Percentiles rank a stretch among this genome's conserved stretches.
Conservation (phyloP, 2,329 filamentous ascomycete species). For the Nothopassalora personata region DNA sequence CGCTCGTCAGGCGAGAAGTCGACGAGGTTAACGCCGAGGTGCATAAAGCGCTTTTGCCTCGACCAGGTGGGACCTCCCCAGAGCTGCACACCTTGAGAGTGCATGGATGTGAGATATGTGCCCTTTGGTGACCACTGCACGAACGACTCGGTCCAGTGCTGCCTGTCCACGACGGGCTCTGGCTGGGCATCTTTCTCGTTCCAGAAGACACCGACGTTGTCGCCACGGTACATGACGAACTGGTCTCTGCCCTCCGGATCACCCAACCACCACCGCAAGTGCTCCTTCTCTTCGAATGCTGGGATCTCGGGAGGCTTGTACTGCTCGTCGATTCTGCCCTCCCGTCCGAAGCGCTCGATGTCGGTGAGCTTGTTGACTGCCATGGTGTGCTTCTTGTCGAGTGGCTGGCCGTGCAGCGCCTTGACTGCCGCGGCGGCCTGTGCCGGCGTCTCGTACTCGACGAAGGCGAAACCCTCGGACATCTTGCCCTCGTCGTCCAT, state of each 20-base stretch:
- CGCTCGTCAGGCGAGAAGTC: constrained; percentile 92
- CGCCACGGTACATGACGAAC: constrained; percentile 88
- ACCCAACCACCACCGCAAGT: constrained; percentile 86
- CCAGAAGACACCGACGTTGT: constrained; percentile 93
- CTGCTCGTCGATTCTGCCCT: constrained; percentile 87
- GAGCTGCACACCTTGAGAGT: constrained; percentile 92
- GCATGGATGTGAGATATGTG: constrained; percentile 89
- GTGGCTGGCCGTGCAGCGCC: constrained; percentile 74
- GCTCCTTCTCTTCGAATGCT: constrained; percentile 85
- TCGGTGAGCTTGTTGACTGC: constrained; percentile 97
- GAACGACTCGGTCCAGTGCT: constrained; percentile 97
- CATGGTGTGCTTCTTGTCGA: constrained; percentile 96
- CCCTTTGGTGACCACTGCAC: constrained; percentile 96
- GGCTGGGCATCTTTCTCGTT: constrained; percentile 92
- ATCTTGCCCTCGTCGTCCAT: constrained; percentile 72
- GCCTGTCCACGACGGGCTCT: constrained; percentile 83
- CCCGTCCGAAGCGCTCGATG: constrained; percentile 90
- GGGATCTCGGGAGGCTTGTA: constrained; percentile 78
- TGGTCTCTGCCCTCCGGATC: constrained; percentile 89
- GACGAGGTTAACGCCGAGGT: constrained; percentile 91
- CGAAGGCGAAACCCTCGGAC: constrained; percentile 89
- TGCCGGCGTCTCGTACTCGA: constrained; percentile 86
- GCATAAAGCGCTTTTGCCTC: constrained; percentile 85
- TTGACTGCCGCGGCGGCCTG: constrained; percentile 88
- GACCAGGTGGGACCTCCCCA: constrained; percentile 91